Evolutionary conservation across 2,329 filamentous ascomycete genomes (phyloP), one percentile per base, ranked within the genome.

Genomic region (Aureobasidium vineae): DNA sequence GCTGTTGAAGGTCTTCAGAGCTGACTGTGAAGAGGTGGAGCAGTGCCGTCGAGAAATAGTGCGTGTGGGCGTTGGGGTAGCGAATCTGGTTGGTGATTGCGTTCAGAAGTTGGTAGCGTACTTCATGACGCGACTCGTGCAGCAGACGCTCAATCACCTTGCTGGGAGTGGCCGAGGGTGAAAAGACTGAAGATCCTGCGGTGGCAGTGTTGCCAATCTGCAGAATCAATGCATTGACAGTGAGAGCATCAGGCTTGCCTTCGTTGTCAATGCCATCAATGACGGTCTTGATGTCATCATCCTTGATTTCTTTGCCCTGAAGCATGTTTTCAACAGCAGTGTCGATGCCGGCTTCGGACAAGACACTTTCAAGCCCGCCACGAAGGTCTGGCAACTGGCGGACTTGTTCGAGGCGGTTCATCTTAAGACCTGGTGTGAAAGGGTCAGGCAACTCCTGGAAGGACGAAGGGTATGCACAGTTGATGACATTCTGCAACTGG

Each of bases 11-110:
- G 72, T 94, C 91, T 73, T 95, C 90, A 19, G 75, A 73, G 23
- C 77, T 76, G 47, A 76, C 73, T 21, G 77, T 91, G 77, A 97
- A 98, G 45, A 97, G 83, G 71, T 96, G 88, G 56, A 98, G 83
- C 50, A 98, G 82, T 16, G 90, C 85, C 73, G 92, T 91, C 75
- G 88, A 93, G 80, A 97, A 99, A 80, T 95, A 99, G 74, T 93
- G 90, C 15, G 95, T 99, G 74, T 96, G 88, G 57, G 88, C 88
- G 74, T 92, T 96, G 13, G 93, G 92, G 76, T 90, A 96, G 68
- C 95, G 90, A 57, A 99, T 85, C 78, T 98, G 93, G 77, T 98
- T 96, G 66, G 91, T 85, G 75, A 99, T 91, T 70, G 90, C 91
- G 71, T 85, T 88, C 66, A 98, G 79, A 67, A 99, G 82, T 75